Evolutionary conservation across 106 monocot species (phyloP).

Genomic region (Dioscorea dumetorum): DNA sequence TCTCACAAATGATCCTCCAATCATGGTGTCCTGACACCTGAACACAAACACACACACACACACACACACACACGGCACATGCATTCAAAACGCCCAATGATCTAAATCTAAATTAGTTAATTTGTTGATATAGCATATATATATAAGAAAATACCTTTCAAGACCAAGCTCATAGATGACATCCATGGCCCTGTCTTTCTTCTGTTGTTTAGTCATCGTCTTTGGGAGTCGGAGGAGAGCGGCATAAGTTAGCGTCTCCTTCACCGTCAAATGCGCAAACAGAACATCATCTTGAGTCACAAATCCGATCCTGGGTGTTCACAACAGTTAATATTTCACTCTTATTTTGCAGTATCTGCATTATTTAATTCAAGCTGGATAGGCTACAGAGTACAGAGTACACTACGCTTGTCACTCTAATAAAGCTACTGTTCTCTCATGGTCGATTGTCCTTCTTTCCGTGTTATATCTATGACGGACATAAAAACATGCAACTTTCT

Average conservation of each 20-base stretch:
- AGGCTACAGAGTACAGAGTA: too few species aligned
- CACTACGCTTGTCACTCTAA: too few species aligned
- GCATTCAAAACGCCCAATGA: background rate
- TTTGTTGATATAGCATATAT: background rate
- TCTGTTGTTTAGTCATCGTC: constrained; percentile 52
- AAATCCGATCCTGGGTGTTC: constrained; percentile 65
- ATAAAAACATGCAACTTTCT: too few species aligned
- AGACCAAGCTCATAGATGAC: constrained; percentile 81
- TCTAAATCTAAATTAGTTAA: background rate
- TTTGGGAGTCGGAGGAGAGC: constrained; percentile 79
- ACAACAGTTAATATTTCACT: background rate
- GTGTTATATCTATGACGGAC: background rate
- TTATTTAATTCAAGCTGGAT: background rate
- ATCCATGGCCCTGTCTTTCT: constrained; percentile 62
- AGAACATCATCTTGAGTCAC: constrained; percentile 80
- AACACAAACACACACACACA: background rate
- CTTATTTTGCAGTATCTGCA: background rate
- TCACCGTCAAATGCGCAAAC: constrained; percentile 75
- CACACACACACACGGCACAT: background rate
- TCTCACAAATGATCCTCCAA: constrained; percentile 73
- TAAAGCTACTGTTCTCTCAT: too few species aligned
- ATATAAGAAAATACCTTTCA: constrained; percentile 41
- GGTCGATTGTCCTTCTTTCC: background rate
- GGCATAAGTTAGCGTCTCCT: constrained; percentile 73
- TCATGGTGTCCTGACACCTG: constrained; percentile 81